phyloP scores from a whole-genome alignment of 2,329 filamentous ascomycete genomes.

The Torrubiellomyces zombiae region DNA sequence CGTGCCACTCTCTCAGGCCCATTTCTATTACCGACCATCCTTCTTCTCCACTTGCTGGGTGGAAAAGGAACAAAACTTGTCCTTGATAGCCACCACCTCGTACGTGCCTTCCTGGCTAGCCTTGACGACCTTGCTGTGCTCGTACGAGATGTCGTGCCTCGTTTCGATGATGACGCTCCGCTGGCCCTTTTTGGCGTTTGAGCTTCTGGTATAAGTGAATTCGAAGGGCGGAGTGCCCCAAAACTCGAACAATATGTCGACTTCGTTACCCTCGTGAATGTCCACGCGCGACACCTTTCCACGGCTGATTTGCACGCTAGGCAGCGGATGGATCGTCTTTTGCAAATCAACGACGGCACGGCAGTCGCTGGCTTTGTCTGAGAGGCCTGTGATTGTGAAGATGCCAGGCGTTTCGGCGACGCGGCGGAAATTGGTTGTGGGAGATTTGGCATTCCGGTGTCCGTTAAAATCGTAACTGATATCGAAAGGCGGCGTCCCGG shows the following conservation, averaged over 20 bases:
- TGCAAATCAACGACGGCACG: slow-evolving; percentile 61
- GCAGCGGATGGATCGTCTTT: slow-evolving; percentile 81
- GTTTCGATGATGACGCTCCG: slow-evolving; percentile 76
- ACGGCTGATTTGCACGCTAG: slow-evolving; percentile 76
- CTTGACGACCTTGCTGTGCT: slow-evolving; percentile 64
- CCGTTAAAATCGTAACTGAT: slow-evolving; percentile 84
- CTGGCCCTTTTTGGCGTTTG: slow-evolving; percentile 66
- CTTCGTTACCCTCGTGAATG: slow-evolving; percentile 91
- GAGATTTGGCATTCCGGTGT: slow-evolving; percentile 61
- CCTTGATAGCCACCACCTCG: slow-evolving; percentile 91
- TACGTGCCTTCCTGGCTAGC: slow-evolving; percentile 93
- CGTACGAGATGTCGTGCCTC: slow-evolving; percentile 68
- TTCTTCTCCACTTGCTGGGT: slow-evolving; percentile 43
- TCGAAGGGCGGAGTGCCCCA: slow-evolving; percentile 92
- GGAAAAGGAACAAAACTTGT: slow-evolving; percentile 78
- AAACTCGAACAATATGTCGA: slow-evolving; percentile 88
- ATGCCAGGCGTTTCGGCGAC: slow-evolving; percentile 82
- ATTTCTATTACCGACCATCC: slow-evolving; percentile 10
- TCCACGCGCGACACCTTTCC: slow-evolving; percentile 69
- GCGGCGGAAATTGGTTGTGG: slow-evolving; percentile 74
- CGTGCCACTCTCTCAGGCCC: neutral
- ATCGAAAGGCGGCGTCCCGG: slow-evolving; percentile 81
- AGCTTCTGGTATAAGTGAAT: slow-evolving; percentile 88
- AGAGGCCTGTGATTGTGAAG: slow-evolving; percentile 73
- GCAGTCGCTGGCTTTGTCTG: slow-evolving; percentile 79